These are phyloP conservation scores for Arthrobotrys sinensis DNA, from an alignment of 2,329 filamentous ascomycete species.

Conservation along the genomic window DNA sequence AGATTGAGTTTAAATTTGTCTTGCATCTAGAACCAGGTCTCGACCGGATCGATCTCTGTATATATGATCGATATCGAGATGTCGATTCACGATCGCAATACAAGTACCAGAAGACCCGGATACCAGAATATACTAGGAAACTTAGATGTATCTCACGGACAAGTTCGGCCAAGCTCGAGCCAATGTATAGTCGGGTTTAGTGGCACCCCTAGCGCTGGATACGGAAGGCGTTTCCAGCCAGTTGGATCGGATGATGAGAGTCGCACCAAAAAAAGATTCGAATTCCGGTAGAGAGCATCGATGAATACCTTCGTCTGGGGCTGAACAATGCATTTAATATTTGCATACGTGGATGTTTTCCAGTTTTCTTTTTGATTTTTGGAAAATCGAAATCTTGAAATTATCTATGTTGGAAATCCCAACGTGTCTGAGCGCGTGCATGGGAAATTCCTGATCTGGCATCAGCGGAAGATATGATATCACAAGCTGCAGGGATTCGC, in stretches of 20 bases:
- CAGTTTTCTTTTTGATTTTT: background rate
- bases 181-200: background rate
- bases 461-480: conserved; percentile 31
- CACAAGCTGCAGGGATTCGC: conserved; percentile 31
- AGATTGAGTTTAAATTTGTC: too few relatives aligned
- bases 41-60: background rate
- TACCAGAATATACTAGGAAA: background rate
- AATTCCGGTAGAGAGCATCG: background rate
- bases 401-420: background rate
- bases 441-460: conserved; percentile 3
- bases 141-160: background rate
- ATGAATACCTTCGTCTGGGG: background rate
- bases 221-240: background rate
- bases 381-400: conserved; percentile 10
- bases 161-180: conserved; percentile 12
- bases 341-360: background rate
- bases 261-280: background rate
- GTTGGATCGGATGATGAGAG: background rate
- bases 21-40: background rate
- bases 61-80: background rate
- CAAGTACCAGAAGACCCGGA: too few relatives aligned
- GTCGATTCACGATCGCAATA: background rate
- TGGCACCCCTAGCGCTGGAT: background rate
- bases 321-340: background rate
- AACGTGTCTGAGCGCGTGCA: conserved; percentile 24